These are phyloP conservation scores for carrot (Daucus carota) DNA, from an alignment of 129 eudicot species.

Conservation along the genomic window DNA sequence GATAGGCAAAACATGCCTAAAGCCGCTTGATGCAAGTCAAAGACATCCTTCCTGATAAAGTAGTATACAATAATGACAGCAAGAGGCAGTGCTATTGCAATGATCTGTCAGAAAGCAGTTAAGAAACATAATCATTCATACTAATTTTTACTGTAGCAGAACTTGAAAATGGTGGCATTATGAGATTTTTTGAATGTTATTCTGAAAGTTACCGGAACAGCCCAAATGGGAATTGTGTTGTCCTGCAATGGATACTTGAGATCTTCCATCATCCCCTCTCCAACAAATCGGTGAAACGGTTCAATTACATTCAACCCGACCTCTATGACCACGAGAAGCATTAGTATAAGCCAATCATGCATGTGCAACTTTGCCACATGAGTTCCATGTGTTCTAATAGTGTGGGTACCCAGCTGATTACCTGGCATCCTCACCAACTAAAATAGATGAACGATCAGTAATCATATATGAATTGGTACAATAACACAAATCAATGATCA, in stretches of 20 bases:
- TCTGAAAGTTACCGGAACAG: slow-evolving; percentile 34
- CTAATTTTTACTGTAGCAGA: neutral
- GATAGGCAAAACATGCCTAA: slow-evolving; percentile 20
- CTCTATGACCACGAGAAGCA: slow-evolving; percentile 16
- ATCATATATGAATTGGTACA: neutral
- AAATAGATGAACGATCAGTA: neutral
- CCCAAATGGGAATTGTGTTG: slow-evolving; percentile 45
- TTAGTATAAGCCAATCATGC: slow-evolving; percentile 41
- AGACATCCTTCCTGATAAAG: slow-evolving; percentile 34
- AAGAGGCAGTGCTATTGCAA: slow-evolving; percentile 36
- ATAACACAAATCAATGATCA: too few relatives aligned
- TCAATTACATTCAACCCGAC: slow-evolving; percentile 23
- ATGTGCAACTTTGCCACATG: slow-evolving; percentile 28
- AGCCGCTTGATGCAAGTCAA: slow-evolving; percentile 49
- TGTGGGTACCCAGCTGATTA: slow-evolving; percentile 31
- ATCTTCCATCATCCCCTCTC: slow-evolving; percentile 42
- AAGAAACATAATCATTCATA: neutral
- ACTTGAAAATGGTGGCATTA: neutral
- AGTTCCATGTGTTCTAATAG: slow-evolving; percentile 42
- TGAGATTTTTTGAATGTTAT: neutral
- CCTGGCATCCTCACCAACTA: slow-evolving; percentile 18
- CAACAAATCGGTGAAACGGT: slow-evolving; percentile 42
- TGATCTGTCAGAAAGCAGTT: slow-evolving; percentile 20
- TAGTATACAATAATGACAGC: slow-evolving; percentile 30
- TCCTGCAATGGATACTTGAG: slow-evolving; percentile 40